Evolutionary conservation across 78 protist species (phyloP), one percentile per base, ranked within the genome.

Genomic region (Dictyostelium brefeldianum): DNA sequence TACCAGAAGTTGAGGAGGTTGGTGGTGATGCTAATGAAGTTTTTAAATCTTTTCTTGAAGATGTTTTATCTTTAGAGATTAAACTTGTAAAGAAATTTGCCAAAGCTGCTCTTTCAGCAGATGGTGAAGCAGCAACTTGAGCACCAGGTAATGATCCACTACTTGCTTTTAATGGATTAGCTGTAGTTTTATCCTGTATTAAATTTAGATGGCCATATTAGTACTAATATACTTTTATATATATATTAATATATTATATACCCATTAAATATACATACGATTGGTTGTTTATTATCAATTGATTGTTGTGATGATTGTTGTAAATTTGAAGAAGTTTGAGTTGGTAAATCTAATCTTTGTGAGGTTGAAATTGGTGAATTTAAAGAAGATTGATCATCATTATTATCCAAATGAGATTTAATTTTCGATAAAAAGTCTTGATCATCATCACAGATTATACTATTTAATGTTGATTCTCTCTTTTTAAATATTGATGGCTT

Each of bases 61-160:
- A 29, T 3, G 77, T 56, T 43, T 54, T 81, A 69, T 91, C 95
- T 53, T 79, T 91, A 5, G 89, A 77, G 20, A 91, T 91, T 62
- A 91, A 67, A 25, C 84, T 73, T 10, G 80, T 91, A 54, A 91
- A 91, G 90, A 91, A 91, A 53, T 81, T 91, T 36, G 84, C 70
- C 53, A 91, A 67, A 15, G 85, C 95, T 18, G 95, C 95, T 50
- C 75, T 90, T 79, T 91, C 95, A 4, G 93, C 84, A 14, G 48
- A 7, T 64, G 83, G 93, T 12, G 87, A 25, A 8, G 73, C 54
- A 4, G 56, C 75, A 67, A 67, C 64, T 71, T 73, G 74, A 47
- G 77, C 14, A 6, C 53, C 43, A 29, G 90, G 15, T 8, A 62
- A 20, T 7, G 69, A 27, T n/a, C 62, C 56, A 41, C 81, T 78